phyloP scores from a whole-genome alignment of 2,329 filamentous ascomycete species.

The Aureobasidium uvarum region DNA sequence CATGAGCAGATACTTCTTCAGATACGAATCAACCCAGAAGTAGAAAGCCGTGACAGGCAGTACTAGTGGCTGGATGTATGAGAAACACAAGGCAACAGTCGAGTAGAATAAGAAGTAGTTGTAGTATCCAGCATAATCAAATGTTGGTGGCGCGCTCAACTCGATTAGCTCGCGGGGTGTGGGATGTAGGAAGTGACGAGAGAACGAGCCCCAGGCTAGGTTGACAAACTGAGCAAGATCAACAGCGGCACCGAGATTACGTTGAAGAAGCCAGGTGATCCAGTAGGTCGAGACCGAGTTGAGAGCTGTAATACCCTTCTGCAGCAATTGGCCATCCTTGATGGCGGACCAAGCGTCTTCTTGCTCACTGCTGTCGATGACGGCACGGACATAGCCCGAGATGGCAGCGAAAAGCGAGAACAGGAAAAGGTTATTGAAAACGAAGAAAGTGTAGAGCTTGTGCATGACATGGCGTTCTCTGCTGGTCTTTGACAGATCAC shows the following conservation, averaged over 20 bases:
- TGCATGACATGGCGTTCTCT: slow-evolving; percentile 86
- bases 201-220: slow-evolving; percentile 78
- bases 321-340: slow-evolving; percentile 60
- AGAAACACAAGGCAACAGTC: slow-evolving; percentile 83
- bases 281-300: slow-evolving; percentile 86
- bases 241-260: slow-evolving; percentile 88
- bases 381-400: slow-evolving; percentile 68
- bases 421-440: slow-evolving; percentile 94
- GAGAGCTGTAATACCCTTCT: slow-evolving; percentile 67
- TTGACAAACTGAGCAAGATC: slow-evolving; percentile 89
- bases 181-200: slow-evolving; percentile 78
- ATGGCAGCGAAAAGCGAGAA: slow-evolving; percentile 88
- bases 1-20: slow-evolving; percentile 93
- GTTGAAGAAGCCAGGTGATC: slow-evolving; percentile 89
- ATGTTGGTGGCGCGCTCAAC: slow-evolving; percentile 84
- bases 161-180: slow-evolving; percentile 91
- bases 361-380: slow-evolving; percentile 60
- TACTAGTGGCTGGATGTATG: slow-evolving; percentile 80
- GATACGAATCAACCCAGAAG: slow-evolving; percentile 78
- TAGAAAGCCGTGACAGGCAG: slow-evolving; percentile 85
- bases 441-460: slow-evolving; percentile 92
- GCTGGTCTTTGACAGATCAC: slow-evolving; percentile 88
- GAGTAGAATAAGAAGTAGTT: slow-evolving; percentile 97
- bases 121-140: slow-evolving; percentile 96
- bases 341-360: slow-evolving; percentile 68